These are phyloP conservation scores for Colletotrichum scovillei DNA, from an alignment of 2,329 filamentous ascomycete species.

Conservation along the genomic window DNA sequence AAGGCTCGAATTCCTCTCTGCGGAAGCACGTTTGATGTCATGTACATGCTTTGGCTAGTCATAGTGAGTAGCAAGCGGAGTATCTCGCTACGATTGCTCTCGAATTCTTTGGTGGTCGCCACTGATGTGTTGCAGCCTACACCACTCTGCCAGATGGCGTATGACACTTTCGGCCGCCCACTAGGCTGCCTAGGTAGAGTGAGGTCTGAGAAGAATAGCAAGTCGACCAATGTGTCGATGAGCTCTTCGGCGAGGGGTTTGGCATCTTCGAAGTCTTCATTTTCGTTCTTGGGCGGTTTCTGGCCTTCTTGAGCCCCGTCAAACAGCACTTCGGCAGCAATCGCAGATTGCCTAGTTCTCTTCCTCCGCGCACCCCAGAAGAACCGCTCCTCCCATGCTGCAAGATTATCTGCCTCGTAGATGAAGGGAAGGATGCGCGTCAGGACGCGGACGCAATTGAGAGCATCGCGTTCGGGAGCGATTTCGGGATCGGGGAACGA, in stretches of 20 bases:
- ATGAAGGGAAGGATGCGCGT: conserved; percentile 91
- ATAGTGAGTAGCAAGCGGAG: conserved; percentile 86
- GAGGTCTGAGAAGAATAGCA: conserved; percentile 92
- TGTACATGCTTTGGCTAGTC: conserved; percentile 93
- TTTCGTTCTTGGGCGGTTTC: conserved; percentile 54
- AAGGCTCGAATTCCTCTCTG: conserved; percentile 85
- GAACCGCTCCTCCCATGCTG: conserved; percentile 90
- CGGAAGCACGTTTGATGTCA: conserved; percentile 82
- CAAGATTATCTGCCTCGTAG: conserved; percentile 87
- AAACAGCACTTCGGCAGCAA: conserved; percentile 83
- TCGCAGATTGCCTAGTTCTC: conserved; percentile 73
- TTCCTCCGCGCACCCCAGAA: conserved; percentile 86
- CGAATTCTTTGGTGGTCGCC: conserved; percentile 89
- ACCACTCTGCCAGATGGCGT: conserved; percentile 97
- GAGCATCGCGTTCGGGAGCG: conserved; percentile 85
- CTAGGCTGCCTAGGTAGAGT: conserved; percentile 81
- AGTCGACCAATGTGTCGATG: conserved; percentile 87
- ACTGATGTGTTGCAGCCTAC: conserved; percentile 94
- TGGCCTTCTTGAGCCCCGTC: conserved; percentile 72
- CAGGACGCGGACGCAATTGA: conserved; percentile 94
- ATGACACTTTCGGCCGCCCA: conserved; percentile 83
- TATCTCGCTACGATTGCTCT: conserved; percentile 93
- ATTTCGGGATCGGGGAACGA: conserved; percentile 90
- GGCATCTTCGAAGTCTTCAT: conserved; percentile 80
- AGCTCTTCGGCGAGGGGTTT: conserved; percentile 93